Evolutionary conservation across 257 asterid genomes (phyloP).

Genomic region (Linderniella brevidens): DNA sequence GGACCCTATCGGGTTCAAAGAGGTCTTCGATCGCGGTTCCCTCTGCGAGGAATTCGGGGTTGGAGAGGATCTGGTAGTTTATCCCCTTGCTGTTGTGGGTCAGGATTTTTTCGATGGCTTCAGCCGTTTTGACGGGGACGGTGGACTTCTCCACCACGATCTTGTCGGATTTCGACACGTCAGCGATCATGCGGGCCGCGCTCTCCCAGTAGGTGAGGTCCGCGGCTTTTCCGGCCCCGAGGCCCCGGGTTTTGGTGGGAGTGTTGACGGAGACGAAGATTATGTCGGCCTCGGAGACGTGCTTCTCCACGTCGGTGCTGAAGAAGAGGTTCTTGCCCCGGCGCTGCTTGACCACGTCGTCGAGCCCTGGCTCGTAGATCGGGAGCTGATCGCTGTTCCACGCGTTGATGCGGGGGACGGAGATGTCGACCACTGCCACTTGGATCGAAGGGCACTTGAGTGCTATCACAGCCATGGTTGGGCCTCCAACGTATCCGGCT

Average conservation of each 20-base stretch:
- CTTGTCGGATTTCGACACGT: slow-evolving; percentile 59
- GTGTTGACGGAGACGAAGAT: slow-evolving; percentile 68
- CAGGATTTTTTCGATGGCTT: slow-evolving; percentile 57
- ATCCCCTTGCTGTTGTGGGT: slow-evolving; percentile 68
- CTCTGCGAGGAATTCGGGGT: slow-evolving; percentile 68
- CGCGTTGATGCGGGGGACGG: slow-evolving; percentile 47
- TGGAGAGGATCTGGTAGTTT: slow-evolving; percentile 52
- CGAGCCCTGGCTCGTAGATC: slow-evolving; percentile 74
- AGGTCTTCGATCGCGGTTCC: slow-evolving; percentile 63
- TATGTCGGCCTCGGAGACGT: slow-evolving; percentile 57
- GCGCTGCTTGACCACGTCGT: slow-evolving; percentile 60
- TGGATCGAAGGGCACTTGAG: slow-evolving; percentile 51
- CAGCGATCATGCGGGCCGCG: slow-evolving; percentile 82
- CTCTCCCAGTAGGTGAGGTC: slow-evolving; percentile 76
- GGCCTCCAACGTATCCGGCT: slow-evolving; percentile 76
- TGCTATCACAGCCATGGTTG: slow-evolving; percentile 73
- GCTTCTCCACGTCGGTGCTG: slow-evolving; percentile 68
- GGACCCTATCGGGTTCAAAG: slow-evolving; percentile 55
- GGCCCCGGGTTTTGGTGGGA: slow-evolving; percentile 72
- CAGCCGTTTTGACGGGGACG: slow-evolving; percentile 76
- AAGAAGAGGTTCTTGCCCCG: slow-evolving; percentile 64
- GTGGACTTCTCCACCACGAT: slow-evolving; percentile 72
- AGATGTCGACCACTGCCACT: slow-evolving; percentile 58
- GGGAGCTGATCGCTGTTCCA: slow-evolving; percentile 71
- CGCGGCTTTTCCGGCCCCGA: slow-evolving; percentile 77